Conservation (phyloP, 192 early-diverging fungal genomes). For the Haplosporangium gracile region DNA sequence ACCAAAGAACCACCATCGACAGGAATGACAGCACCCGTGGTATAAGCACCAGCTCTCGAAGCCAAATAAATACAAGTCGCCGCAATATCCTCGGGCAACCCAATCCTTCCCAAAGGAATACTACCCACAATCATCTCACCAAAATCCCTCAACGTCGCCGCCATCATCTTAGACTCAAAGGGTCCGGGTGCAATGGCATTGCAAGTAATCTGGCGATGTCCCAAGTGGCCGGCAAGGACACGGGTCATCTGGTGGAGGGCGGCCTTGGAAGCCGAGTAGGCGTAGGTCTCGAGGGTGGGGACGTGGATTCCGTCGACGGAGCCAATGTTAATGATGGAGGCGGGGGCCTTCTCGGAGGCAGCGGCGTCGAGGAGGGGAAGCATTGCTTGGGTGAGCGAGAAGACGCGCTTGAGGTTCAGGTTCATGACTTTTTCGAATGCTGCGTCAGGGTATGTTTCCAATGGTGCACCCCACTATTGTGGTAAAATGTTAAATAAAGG, state of each 20-base stretch:
- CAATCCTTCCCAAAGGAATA: constrained; percentile 85
- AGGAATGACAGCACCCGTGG: constrained; percentile 86
- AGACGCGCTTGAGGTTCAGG: constrained; percentile 87
- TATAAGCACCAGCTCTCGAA: constrained; percentile 80
- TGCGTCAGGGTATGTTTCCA: constrained; percentile 70
- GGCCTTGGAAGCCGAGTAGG: constrained; percentile 86
- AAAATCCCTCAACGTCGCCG: constrained; percentile 68
- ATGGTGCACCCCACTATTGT: constrained; percentile 62
- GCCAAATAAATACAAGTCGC: constrained; percentile 87
- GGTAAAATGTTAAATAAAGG: neutral
- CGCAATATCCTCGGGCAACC: constrained; percentile 87
- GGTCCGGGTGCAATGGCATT: constrained; percentile 81
- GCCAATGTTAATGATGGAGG: constrained; percentile 92
- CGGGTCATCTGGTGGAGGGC: constrained; percentile 84
- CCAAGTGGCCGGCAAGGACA: constrained; percentile 76
- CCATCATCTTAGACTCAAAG: constrained; percentile 87
- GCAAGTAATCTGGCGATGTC: constrained; percentile 69
- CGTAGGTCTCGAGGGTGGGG: constrained; percentile 69
- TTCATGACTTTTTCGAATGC: constrained; percentile 86
- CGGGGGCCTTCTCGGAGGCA: constrained; percentile 69
- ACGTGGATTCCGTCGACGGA: constrained; percentile 76
- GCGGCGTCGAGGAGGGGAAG: constrained; percentile 78
- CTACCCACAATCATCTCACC: constrained; percentile 65
- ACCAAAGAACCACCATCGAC: constrained; percentile 84
- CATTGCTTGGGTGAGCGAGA: constrained; percentile 83